Percentiles rank a stretch among this genome's conserved stretches.
Conservation (phyloP, 2,329 filamentous ascomycete genomes). For the Sporothrix brunneoviolacea region DNA sequence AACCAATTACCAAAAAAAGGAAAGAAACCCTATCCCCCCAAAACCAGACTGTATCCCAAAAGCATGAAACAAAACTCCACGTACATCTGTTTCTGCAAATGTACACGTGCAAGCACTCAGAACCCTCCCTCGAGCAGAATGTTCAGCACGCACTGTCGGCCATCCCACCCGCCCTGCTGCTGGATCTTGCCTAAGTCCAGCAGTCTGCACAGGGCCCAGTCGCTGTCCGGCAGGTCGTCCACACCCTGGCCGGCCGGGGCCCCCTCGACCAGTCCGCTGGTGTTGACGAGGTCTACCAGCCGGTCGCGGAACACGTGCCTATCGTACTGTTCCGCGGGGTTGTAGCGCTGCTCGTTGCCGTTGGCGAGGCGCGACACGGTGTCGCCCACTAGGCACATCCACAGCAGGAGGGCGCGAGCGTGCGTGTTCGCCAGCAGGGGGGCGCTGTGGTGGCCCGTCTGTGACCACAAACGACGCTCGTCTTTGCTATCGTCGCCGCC, state of each 20-base stretch:
- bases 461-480: too few relatives aligned
- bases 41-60: too few relatives aligned
- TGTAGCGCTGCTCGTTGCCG: constrained; percentile 20
- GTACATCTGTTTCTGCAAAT: too few relatives aligned
- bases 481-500: background rate
- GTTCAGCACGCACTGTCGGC: constrained; percentile 7
- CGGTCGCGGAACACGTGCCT: constrained; percentile 22
- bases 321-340: constrained; percentile 20
- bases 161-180: constrained; percentile 13
- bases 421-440: constrained; percentile 1
- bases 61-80: too few relatives aligned
- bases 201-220: constrained; percentile 20
- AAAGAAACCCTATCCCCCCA: too few relatives aligned
- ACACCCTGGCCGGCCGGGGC: constrained; percentile 2
- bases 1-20: background rate
- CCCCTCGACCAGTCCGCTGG: background rate
- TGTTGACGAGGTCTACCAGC: constrained; percentile 19
- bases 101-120: too few relatives aligned
- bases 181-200: constrained; percentile 17
- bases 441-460: constrained; percentile 5
- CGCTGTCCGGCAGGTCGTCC: constrained; percentile 17
- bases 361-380: constrained; percentile 22
- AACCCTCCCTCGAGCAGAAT: constrained; percentile 10
- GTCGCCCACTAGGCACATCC: constrained; percentile 25
- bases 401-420: constrained; percentile 22